Percentiles rank a stretch among this genome's conserved stretches.
phyloP scores from a whole-genome alignment of 1,284 basidiomycete genomes.

The Fereydounia khargensis region DNA sequence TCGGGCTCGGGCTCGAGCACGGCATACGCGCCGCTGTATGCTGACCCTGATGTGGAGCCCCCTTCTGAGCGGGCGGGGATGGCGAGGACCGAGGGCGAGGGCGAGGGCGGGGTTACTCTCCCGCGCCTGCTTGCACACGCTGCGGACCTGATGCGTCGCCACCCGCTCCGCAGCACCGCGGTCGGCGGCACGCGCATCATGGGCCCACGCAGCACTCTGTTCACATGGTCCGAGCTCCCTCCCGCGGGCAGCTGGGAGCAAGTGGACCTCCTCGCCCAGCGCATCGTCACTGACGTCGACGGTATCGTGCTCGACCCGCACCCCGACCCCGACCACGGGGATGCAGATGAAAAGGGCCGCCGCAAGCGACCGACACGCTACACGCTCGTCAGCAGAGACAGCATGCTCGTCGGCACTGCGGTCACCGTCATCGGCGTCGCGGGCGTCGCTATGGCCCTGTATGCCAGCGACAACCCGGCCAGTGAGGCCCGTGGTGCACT shows the following conservation, averaged over 20 bases:
- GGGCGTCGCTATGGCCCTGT: constrained; percentile 14
- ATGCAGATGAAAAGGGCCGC: background rate
- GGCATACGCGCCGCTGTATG: constrained; percentile 9
- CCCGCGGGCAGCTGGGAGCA: background rate
- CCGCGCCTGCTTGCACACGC: constrained; percentile 11
- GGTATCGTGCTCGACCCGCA: constrained; percentile 22
- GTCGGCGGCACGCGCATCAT: constrained; percentile 20
- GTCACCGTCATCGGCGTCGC: constrained; percentile 23
- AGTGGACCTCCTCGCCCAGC: background rate
- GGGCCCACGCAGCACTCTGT: constrained; percentile 30
- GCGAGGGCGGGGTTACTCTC: too few species aligned
- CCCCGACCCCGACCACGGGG: background rate
- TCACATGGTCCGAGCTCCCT: constrained; percentile 19
- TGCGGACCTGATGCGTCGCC: constrained; percentile 5
- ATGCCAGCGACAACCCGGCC: background rate
- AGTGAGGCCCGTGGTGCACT: background rate
- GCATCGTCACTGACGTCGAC: background rate
- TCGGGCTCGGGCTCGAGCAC: too few species aligned
- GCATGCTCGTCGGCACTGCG: background rate
- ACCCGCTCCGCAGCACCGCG: constrained; percentile 5
- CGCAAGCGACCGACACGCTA: background rate
- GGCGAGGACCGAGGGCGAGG: too few species aligned
- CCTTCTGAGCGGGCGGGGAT: too few species aligned
- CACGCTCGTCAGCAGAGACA: background rate
- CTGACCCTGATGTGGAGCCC: constrained; percentile 28